Evolutionary conservation across 352 stramenopile genomes (phyloP).

Genomic region (Phytopythium aichiense): DNA sequence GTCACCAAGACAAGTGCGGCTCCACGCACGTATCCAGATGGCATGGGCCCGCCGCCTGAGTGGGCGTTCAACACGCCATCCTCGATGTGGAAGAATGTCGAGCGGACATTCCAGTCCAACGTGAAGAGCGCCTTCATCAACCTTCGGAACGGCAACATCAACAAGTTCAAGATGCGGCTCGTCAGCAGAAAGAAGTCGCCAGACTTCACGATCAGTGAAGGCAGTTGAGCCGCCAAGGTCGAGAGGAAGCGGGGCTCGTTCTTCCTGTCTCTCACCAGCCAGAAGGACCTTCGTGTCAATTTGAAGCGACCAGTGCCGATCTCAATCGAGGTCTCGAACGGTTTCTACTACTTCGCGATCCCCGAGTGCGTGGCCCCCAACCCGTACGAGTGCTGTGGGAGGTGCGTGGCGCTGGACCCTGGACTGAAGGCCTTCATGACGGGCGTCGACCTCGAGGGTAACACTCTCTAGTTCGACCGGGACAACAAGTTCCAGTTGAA

Average conservation of each 20-base stretch:
- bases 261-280: no score
- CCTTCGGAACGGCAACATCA: no score
- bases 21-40: neutral
- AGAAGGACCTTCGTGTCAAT: no score
- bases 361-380: neutral
- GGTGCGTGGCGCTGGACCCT: neutral
- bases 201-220: no score
- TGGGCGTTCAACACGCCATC: neutral
- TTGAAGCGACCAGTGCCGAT: no score
- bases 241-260: no score
- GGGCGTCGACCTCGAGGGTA: neutral
- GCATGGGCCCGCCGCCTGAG: neutral
- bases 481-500: neutral
- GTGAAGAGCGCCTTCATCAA: conserved; percentile 10
- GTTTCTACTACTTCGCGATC: neutral
- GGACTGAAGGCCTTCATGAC: neutral
- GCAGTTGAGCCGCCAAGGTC: no score
- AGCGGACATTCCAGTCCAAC: neutral
- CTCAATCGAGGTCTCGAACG: neutral
- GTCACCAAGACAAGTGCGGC: no score
- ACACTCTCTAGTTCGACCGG: neutral
- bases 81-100: neutral
- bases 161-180: no score
- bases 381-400: neutral
- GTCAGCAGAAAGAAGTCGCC: no score